Evolutionary conservation across 2,329 filamentous ascomycete genomes (phyloP).

Genomic region (Rhynchosporium agropyri): DNA sequence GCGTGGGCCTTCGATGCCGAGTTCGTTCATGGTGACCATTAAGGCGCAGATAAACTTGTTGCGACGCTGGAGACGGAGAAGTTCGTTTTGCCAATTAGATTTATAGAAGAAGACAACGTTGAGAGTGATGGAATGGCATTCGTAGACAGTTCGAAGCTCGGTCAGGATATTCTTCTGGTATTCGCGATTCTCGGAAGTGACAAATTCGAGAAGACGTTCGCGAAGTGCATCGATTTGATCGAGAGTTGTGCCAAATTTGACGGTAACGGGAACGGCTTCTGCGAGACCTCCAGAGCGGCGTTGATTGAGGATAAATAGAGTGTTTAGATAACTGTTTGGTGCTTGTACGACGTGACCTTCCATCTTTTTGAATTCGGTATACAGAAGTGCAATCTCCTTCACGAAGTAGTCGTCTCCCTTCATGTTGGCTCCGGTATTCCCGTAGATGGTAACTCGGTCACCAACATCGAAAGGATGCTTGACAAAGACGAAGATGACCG

Average conservation of each 20-base stretch:
- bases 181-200: constrained; percentile 82
- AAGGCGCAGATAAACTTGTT: constrained; percentile 94
- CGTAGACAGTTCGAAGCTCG: constrained; percentile 76
- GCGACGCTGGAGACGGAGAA: constrained; percentile 83
- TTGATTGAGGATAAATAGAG: constrained; percentile 92
- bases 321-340: constrained; percentile 91
- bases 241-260: constrained; percentile 86
- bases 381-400: constrained; percentile 88
- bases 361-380: constrained; percentile 99
- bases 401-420: constrained; percentile 94
- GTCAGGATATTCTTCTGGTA: constrained; percentile 85
- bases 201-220: constrained; percentile 79
- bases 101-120: constrained; percentile 99
- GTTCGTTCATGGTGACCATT: constrained; percentile 71
- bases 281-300: constrained; percentile 85
- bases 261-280: constrained; percentile 79
- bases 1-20: constrained; percentile 43
- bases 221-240: constrained; percentile 84
- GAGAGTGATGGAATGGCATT: constrained; percentile 82
- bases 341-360: constrained; percentile 95
- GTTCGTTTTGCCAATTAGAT: constrained; percentile 93
- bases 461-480: constrained; percentile 98
- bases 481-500: constrained; percentile 92
- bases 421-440: constrained; percentile 78
- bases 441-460: constrained; percentile 89